Percentiles rank a stretch among this genome's conserved stretches.
These are phyloP conservation scores for Cryomyces minteri DNA, from an alignment of 495 filamentous ascomycete species.

Conservation along the genomic window DNA sequence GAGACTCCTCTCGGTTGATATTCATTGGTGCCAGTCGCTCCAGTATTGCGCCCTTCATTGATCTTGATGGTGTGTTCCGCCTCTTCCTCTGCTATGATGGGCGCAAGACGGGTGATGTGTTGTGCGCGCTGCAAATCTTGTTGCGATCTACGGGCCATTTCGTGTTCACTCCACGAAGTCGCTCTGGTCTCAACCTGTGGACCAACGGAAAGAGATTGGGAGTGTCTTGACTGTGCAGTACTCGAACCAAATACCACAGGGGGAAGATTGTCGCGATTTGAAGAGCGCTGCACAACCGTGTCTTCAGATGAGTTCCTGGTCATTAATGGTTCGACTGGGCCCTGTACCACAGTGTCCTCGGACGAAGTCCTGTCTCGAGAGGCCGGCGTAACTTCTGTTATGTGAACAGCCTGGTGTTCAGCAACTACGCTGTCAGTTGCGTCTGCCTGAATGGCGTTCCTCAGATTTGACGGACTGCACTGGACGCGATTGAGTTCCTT, in stretches of 20 bases:
- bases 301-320: too few species aligned
- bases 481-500: slow-evolving; percentile 37
- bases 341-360: too few species aligned
- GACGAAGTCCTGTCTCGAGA: too few species aligned
- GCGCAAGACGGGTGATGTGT: background rate
- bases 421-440: too few species aligned
- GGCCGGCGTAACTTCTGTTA: too few species aligned
- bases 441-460: too few species aligned
- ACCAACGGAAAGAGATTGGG: slow-evolving; percentile 18
- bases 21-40: background rate
- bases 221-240: slow-evolving; percentile 20
- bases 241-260: slow-evolving; percentile 20
- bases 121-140: background rate
- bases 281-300: too few species aligned
- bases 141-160: slow-evolving; percentile 1
- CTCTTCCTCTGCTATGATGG: slow-evolving; percentile 6
- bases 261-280: too few species aligned
- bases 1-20: slow-evolving; percentile 9
- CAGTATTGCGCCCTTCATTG: slow-evolving; percentile 9
- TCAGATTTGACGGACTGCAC: too few species aligned
- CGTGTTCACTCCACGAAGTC: slow-evolving; percentile 19
- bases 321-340: too few species aligned
- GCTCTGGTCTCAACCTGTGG: slow-evolving; percentile 20
- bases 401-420: too few species aligned
- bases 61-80: slow-evolving; percentile 18